Base-by-base conservation (phyloP, 257 asterid species). In the Catharanthus roseus region DNA sequence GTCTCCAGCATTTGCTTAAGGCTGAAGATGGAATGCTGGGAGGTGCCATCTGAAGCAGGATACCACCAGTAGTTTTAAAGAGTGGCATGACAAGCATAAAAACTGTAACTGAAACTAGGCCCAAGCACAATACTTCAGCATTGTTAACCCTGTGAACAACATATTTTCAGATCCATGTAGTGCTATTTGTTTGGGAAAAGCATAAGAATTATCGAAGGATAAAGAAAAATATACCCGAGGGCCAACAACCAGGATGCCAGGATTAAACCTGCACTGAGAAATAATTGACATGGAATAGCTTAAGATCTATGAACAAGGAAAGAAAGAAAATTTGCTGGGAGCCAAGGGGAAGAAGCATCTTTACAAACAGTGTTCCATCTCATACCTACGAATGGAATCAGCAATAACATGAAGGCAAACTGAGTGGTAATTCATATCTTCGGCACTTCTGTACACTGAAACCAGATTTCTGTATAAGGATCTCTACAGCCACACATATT, bases 391-490 rank as follows among this genome's bases (percentile, higher is more conserved):
- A 64, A 95, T 86, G 69, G 99, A 95, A 86, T 95, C 99, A 70
- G 99, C 96, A 41, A 95, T 81, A 60, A 95, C 99, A 77, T 95
- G 99, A 78, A 95, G 78, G 81, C 95, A 95, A 66, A 95, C 92
- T 31, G 99, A 85, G 79, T 95, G 99, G 77, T 91, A 79, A 79
- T 95, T 95, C 99, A 95, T 88, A 77, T 91, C 99, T 88, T 91
- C 99, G 34, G 97, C 97, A 50, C 78, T 86, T 81, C 99, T 85
- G 78, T 95, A 91, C 60, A 84, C 97, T 95, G 87, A 81, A 78
- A 62, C 58, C 54, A 72, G 33, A 75, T 3, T 57, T 58, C 49
- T 12, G 33, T 24, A 28, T 56, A 36, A 72, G 42, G 68, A 68
- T 47, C 55, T 62, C 26, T 8, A 60, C 9, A 19, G 45, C 28